Conservation (phyloP, 73 alveolate species). For the Symbiodinium natans region DNA sequence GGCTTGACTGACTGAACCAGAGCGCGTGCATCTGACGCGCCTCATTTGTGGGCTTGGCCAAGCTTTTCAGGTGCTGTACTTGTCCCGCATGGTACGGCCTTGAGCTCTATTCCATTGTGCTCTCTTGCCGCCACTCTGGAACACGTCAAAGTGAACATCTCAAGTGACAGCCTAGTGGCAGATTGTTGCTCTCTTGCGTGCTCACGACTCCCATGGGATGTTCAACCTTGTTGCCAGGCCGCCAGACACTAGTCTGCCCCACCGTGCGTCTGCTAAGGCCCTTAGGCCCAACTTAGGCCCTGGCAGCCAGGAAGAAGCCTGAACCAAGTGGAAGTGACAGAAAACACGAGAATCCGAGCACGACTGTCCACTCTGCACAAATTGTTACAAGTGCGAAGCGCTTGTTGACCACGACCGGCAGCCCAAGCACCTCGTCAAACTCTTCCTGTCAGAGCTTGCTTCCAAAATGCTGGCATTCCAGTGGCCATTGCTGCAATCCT, state of each 20-base stretch:
- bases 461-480: too few relatives aligned
- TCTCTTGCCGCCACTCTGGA: too few relatives aligned
- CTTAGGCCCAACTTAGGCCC: too few relatives aligned
- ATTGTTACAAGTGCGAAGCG: slow-evolving; percentile 11
- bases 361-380: too few relatives aligned
- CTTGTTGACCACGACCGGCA: slow-evolving; percentile 53
- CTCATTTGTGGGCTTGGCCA: slow-evolving; percentile 75
- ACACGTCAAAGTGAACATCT: too few relatives aligned
- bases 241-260: too few relatives aligned
- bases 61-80: slow-evolving; percentile 40
- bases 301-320: slow-evolving; percentile 6
- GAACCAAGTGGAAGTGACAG: neutral
- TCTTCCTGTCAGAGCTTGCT: slow-evolving; percentile 4
- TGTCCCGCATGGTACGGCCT: slow-evolving; percentile 44
- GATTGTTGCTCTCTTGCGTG: neutral
- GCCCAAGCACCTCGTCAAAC: slow-evolving; percentile 56
- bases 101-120: neutral
- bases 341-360: too few relatives aligned
- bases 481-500: too few relatives aligned
- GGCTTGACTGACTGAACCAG: too few relatives aligned
- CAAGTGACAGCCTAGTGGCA: neutral
- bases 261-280: too few relatives aligned
- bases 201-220: slow-evolving; percentile 49
- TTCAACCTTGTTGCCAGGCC: slow-evolving; percentile 36
- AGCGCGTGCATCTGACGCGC: neutral